Evolutionary conservation across 176 grass and related monocot species (phyloP), one percentile per base, ranked within the genome.

Genomic region (Chloris gayana): DNA sequence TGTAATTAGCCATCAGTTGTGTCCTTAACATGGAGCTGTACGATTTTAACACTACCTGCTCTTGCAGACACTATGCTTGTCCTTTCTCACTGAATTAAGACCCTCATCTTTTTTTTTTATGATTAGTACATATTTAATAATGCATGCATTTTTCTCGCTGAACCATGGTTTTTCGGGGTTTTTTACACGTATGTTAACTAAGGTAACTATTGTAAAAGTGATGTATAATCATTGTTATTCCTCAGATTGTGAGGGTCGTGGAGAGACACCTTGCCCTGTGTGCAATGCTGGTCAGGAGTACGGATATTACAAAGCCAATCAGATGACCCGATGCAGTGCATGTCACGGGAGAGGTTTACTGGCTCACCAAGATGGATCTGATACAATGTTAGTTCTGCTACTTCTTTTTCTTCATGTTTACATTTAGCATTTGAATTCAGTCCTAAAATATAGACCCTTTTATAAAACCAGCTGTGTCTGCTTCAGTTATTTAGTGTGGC

Each of bases 361-460:
- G 3, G 90, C 95, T 86, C 88, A 91, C 85, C 73, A 85, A 76
- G 95, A 98, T 89, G 95, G 90, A 84, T 98, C 95, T 68, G 95
- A 98, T 91, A 57, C 88, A 74, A 69, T 93, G 95, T 95, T 73
- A 87, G 86, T 85, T 77, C 12, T 35, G n/a, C 21, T 19, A 19
- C 74, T 84, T 83, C 49, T 38, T 49, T 60, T 78, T 9, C 26
- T 39, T 65, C 15, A 44, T 9, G 26, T 78, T 54, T 82, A 64
- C 64, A 67, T 13, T 30, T 69, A 57, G 34, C 25, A 68, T 14
- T 69, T 83, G 14, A 73, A 22, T n/a, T 73, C 59, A 75, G 10
- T 27, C 2, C 41, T 29, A 41, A 8, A 81, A 39, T 81, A 29
- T 67, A 30, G 9, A 54, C 7, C 14, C 26, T 32, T 66, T 47